These are phyloP conservation scores for Solanum rostratum DNA, from an alignment of 257 asterid species.

Conservation along the genomic window DNA sequence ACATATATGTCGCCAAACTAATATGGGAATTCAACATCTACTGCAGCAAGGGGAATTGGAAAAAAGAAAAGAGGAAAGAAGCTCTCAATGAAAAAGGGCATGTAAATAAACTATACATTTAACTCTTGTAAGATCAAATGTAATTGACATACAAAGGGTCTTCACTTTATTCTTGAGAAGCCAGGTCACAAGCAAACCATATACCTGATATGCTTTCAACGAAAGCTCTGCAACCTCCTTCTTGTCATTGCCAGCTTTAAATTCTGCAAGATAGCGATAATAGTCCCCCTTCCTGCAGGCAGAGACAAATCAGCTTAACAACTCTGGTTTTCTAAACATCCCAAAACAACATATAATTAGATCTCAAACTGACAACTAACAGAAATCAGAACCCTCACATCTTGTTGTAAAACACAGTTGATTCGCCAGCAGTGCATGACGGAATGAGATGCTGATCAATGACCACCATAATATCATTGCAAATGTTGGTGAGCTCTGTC, in stretches of 20 bases:
- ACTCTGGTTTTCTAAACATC: neutral
- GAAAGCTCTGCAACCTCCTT: slow-evolving; percentile 58
- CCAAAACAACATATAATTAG: neutral
- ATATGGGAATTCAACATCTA: neutral
- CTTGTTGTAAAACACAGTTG: slow-evolving; percentile 75
- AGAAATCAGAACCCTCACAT: slow-evolving; percentile 34
- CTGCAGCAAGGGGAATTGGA: neutral
- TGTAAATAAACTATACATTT: neutral
- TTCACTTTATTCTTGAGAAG: neutral
- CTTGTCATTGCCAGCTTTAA: slow-evolving; percentile 44
- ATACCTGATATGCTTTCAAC: slow-evolving; percentile 56
- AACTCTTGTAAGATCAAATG: neutral
- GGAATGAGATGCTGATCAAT: slow-evolving; percentile 87
- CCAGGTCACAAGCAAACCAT: neutral
- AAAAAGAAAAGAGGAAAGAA: neutral
- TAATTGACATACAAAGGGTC: neutral
- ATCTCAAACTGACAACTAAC: neutral
- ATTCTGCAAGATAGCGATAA: slow-evolving; percentile 57
- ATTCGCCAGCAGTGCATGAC: slow-evolving; percentile 65
- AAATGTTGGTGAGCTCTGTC: slow-evolving; percentile 57
- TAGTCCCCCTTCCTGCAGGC: slow-evolving; percentile 59
- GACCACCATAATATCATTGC: slow-evolving; percentile 60
- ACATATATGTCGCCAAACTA: neutral
- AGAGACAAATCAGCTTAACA: slow-evolving; percentile 6
- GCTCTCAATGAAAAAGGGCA: neutral